Evolutionary conservation across 805 yeast species (phyloP), one percentile per base, ranked within the genome.

Genomic region (Dipodascus geniculatus): DNA sequence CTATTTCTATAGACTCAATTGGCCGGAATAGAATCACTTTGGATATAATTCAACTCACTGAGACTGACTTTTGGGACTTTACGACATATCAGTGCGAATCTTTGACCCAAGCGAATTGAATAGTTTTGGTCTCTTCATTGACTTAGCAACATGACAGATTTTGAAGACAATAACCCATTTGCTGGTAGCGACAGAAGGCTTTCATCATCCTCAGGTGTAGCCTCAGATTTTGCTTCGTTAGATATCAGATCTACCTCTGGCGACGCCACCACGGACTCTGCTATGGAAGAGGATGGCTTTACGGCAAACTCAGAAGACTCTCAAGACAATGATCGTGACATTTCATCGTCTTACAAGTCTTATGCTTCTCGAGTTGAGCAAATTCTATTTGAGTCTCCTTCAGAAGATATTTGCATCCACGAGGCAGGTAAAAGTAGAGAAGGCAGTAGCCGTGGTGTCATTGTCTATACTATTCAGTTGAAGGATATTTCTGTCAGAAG

Each of bases 401-500:
- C 62, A 31, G 52, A 62, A 2, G 59, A 58, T n/a, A 72, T 77
- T 42, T 62, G 73, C 51, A 88, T 91, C 38, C 70, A 76, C 0
- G 96, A 87, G 59, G 96, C 97, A 0, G 87, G 88, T 2, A 89
- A 87, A 65, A 84, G 87, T 52, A 83, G 79, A 56, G 97, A 91
- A 61, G 88, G 90, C 9, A 79, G 79, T 61, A 76, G 81, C 38
- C 77, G 86, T 57, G 81, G 89, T 1, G 91, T 83, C 60, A 81
- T 91, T 23, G 87, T 89, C 0, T 91, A 93, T 65, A 83, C 95
- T 1, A 86, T 91, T 56, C 75, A 77, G 56, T 71, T 79, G 49
- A 71, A 82, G n/a, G 83, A 79, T 47, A 64, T 79, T 31, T 72
- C 76, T 16, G 90, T 88, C 3, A 80, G 90, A 50, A 74, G 99